phyloP scores from a whole-genome alignment of 2,329 filamentous ascomycete genomes.

The Fusarium sublunatum region DNA sequence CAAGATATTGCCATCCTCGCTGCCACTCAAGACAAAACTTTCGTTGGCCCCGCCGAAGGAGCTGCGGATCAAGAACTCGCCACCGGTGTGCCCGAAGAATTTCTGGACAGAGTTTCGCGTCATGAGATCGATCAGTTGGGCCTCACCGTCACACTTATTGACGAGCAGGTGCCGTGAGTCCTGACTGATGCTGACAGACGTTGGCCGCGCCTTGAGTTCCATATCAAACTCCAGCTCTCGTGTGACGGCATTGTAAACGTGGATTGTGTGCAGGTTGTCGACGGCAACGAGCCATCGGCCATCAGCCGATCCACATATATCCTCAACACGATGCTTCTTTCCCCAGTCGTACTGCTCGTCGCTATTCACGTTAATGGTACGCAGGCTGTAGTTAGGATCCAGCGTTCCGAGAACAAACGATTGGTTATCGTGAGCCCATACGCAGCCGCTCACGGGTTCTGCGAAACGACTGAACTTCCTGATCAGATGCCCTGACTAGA shows the following conservation, averaged over 20 bases:
- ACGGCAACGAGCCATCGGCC: slow-evolving; percentile 84
- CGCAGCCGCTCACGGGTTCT: slow-evolving; percentile 88
- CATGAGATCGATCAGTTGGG: slow-evolving; percentile 81
- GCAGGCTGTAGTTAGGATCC: slow-evolving; percentile 73
- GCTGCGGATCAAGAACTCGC: slow-evolving; percentile 82
- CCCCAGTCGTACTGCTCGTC: slow-evolving; percentile 73
- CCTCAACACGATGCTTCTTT: slow-evolving; percentile 80
- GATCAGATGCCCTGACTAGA: slow-evolving; percentile 71
- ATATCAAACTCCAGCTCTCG: slow-evolving; percentile 81
- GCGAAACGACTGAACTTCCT: slow-evolving; percentile 75
- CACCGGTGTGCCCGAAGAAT: slow-evolving; percentile 81
- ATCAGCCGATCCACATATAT: slow-evolving; percentile 84
- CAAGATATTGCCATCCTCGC: slow-evolving; percentile 81
- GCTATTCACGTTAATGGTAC: slow-evolving; percentile 76
- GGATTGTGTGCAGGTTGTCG: slow-evolving; percentile 74
- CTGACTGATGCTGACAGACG: slow-evolving; percentile 81
- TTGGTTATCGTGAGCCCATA: slow-evolving; percentile 84
- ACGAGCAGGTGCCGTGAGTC: slow-evolving; percentile 86
- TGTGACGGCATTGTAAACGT: slow-evolving; percentile 84
- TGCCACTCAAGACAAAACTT: slow-evolving; percentile 91
- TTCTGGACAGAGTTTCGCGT: slow-evolving; percentile 77
- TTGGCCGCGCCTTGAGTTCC: slow-evolving; percentile 72
- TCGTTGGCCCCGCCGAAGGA: slow-evolving; percentile 90
- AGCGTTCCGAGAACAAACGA: slow-evolving; percentile 84
- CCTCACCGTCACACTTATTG: slow-evolving; percentile 80